Conservation (phyloP, 2,329 filamentous ascomycete species). For the Rhinocladiella similis region DNA sequence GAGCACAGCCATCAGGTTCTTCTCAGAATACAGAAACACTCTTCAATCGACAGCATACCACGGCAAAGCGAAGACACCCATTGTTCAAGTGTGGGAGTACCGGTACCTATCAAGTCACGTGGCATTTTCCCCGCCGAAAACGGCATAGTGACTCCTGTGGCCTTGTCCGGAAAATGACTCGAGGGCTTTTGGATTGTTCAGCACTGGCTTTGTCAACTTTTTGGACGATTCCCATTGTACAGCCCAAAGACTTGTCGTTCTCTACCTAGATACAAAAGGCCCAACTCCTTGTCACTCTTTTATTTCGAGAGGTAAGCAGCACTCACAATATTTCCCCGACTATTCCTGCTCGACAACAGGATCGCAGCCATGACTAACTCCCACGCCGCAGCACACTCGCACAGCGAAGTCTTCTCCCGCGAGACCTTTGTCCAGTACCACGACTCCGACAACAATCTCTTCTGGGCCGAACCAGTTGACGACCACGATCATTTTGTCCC, state of each 20-base stretch:
- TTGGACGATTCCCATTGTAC: neutral
- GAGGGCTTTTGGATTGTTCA: too few species aligned
- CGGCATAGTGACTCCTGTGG: too few species aligned
- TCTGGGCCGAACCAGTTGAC: slow-evolving; percentile 18
- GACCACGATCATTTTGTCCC: neutral
- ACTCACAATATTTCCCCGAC: neutral
- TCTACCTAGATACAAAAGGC: slow-evolving; percentile 6
- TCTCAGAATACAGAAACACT: neutral
- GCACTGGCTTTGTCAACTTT: slow-evolving; percentile 18
- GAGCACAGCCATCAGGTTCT: neutral
- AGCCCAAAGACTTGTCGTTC: slow-evolving; percentile 8
- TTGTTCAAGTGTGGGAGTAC: too few species aligned
- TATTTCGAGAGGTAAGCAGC: slow-evolving; percentile 6
- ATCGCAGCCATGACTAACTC: slow-evolving; percentile 21
- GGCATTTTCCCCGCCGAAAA: too few species aligned
- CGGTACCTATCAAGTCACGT: too few species aligned
- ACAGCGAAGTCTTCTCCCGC: neutral
- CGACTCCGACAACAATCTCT: slow-evolving; percentile 9
- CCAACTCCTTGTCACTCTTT: slow-evolving; percentile 20
- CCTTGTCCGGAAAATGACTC: too few species aligned
- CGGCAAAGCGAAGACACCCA: too few species aligned
- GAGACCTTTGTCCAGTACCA: slow-evolving; percentile 10
- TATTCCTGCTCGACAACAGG: neutral
- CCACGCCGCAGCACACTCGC: neutral
- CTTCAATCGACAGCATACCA: too few species aligned